Conservation (phyloP, 2,329 filamentous ascomycete species). For the Nannizziopsis arthrosporioides region DNA sequence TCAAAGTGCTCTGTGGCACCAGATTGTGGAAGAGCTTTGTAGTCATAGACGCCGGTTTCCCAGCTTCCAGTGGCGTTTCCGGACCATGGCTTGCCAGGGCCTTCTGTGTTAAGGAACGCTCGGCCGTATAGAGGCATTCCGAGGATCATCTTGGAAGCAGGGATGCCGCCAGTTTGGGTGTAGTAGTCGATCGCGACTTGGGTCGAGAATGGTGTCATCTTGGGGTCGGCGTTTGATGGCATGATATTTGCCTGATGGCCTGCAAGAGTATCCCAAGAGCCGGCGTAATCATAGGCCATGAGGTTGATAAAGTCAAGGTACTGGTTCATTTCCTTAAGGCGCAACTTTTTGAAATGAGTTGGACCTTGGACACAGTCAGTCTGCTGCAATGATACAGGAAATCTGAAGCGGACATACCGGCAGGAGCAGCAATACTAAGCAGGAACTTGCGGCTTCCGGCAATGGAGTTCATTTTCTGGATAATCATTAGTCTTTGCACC, state of each 20-base stretch:
- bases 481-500: not conserved
- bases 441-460: slow-evolving; percentile 37
- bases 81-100: slow-evolving; percentile 57
- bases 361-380: slow-evolving; percentile 22
- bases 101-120: slow-evolving; percentile 68
- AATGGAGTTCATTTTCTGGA: slow-evolving; percentile 27
- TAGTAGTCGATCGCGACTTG: slow-evolving; percentile 61
- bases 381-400: not conserved
- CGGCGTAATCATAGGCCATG: slow-evolving; percentile 82
- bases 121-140: slow-evolving; percentile 94
- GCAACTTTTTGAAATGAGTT: slow-evolving; percentile 33
- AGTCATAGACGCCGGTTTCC: slow-evolving; percentile 80
- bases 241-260: slow-evolving; percentile 77
- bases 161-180: slow-evolving; percentile 47
- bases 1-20: slow-evolving; percentile 57
- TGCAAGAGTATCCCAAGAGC: slow-evolving; percentile 60
- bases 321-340: slow-evolving; percentile 35
- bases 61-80: slow-evolving; percentile 63
- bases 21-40: slow-evolving; percentile 64
- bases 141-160: slow-evolving; percentile 63
- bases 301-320: slow-evolving; percentile 44
- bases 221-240: slow-evolving; percentile 46
- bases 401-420: slow-evolving; percentile 21
- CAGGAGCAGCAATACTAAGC: slow-evolving; percentile 41
- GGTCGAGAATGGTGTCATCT: slow-evolving; percentile 67